These are phyloP conservation scores for Cyclostephanos invisitatus DNA, from an alignment of 108 stramenopile species.

Conservation along the genomic window DNA sequence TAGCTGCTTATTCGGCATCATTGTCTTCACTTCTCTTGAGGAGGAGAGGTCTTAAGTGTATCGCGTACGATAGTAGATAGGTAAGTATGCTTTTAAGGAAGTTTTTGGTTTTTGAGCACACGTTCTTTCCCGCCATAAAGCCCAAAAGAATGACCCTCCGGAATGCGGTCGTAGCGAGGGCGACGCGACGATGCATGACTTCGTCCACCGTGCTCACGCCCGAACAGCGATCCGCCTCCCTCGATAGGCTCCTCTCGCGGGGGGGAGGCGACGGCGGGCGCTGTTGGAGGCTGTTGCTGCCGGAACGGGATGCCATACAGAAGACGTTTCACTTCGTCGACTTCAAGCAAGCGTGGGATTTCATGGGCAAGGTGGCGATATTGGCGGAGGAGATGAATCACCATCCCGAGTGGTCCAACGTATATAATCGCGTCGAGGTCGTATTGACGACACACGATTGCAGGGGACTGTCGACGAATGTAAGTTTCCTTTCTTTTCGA, in stretches of 20 bases:
- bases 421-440: conserved; percentile 92
- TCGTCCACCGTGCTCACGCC: neutral
- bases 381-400: conserved; percentile 95
- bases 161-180: neutral
- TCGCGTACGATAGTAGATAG: too few relatives aligned
- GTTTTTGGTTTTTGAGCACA: too few relatives aligned
- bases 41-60: too few relatives aligned
- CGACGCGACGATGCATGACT: conserved; percentile 5
- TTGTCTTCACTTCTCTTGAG: too few relatives aligned
- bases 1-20: conserved; percentile 31
- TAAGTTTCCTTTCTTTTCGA: conserved; percentile 29
- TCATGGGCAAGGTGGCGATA: conserved; percentile 88
- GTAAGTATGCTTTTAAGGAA: too few relatives aligned
- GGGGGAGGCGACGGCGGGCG: conserved; percentile 1
- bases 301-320: conserved; percentile 61
- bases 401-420: conserved; percentile 99
- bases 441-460: conserved; percentile 86
- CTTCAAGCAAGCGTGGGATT: conserved; percentile 91
- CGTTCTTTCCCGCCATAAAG: too few relatives aligned
- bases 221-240: conserved; percentile 7
- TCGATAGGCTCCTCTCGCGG: conserved; percentile 9
- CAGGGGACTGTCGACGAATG: conserved; percentile 77
- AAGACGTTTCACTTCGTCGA: conserved; percentile 85
- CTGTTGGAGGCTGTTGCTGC: conserved; percentile 6
- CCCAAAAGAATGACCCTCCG: too few relatives aligned